Percentiles rank a stretch among this genome's conserved stretches.
Evolutionary conservation across 2,329 filamentous ascomycete genomes (phyloP).

Genomic region (Knufia fluminis): DNA sequence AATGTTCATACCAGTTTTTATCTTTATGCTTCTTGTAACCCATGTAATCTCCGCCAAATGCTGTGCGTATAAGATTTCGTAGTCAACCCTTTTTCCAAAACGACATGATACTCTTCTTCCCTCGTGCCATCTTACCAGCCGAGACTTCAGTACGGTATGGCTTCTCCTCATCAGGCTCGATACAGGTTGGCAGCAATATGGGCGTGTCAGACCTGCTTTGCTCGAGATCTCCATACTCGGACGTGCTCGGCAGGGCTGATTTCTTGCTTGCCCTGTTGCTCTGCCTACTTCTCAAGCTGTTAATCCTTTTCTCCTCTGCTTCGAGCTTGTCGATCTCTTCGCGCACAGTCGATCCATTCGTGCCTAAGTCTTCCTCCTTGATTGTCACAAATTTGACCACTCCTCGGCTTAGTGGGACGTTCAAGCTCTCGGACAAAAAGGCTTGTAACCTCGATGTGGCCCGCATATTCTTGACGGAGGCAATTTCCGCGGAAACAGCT

Average conservation of each 20-base stretch:
- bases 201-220: constrained; percentile 18
- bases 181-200: constrained; percentile 10
- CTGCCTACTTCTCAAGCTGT: constrained; percentile 32
- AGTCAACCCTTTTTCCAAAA: constrained; percentile 15
- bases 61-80: no score
- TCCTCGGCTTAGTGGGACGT: constrained; percentile 57
- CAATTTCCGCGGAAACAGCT: constrained; percentile 59
- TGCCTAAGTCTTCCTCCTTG: constrained; percentile 62
- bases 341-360: constrained; percentile 59
- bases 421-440: constrained; percentile 63
- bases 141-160: constrained; percentile 12
- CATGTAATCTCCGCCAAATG: no score
- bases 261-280: constrained; percentile 24
- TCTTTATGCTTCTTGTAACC: no score
- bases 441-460: constrained; percentile 68
- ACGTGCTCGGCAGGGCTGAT: constrained; percentile 12
- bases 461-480: constrained; percentile 67
- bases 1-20: no score
- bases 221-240: constrained; percentile 13
- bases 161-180: constrained; percentile 11
- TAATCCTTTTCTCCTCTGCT: constrained; percentile 32
- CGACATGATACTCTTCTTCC: constrained; percentile 22
- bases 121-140: constrained; percentile 18
- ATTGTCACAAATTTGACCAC: constrained; percentile 64
- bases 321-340: constrained; percentile 56